Conservation (phyloP, 352 stramenopile species). For the Phytophthora citricola region DNA sequence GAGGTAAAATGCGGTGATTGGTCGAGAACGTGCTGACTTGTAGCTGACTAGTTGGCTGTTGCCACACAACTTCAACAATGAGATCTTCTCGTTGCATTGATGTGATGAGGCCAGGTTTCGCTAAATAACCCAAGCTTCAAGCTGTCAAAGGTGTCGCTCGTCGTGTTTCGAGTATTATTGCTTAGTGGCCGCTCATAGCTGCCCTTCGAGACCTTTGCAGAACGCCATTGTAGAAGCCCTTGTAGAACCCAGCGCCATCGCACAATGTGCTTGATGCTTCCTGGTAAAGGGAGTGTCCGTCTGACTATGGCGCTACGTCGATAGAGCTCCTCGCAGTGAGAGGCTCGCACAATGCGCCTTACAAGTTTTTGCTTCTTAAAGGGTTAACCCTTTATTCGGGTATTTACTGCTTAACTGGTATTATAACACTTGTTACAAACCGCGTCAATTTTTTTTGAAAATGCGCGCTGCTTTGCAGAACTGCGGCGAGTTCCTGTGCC, state of each 20-base stretch:
- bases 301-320: neutral
- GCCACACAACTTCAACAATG: slow-evolving; percentile 25
- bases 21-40: slow-evolving; percentile 4
- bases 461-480: slow-evolving; percentile 54
- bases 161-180: neutral
- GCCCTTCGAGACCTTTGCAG: neutral
- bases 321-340: too few relatives aligned
- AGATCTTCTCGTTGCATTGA: neutral
- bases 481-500: slow-evolving; percentile 62
- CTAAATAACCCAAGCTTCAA: slow-evolving; percentile 1
- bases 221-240: neutral
- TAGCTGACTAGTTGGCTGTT: slow-evolving; percentile 16
- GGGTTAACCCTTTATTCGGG: too few relatives aligned
- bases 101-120: neutral
- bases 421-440: slow-evolving; percentile 11
- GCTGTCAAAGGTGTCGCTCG: slow-evolving; percentile 6
- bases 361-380: too few relatives aligned
- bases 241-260: neutral
- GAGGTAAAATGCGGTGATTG: slow-evolving; percentile 11
- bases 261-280: neutral
- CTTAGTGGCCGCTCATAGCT: too few relatives aligned
- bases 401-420: too few relatives aligned
- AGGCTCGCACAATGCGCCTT: too few relatives aligned
- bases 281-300: neutral
- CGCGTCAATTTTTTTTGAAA: slow-evolving; percentile 14